Conservation (phyloP, 2,329 filamentous ascomycete genomes). For the Ceratocystis alfenasii region DNA sequence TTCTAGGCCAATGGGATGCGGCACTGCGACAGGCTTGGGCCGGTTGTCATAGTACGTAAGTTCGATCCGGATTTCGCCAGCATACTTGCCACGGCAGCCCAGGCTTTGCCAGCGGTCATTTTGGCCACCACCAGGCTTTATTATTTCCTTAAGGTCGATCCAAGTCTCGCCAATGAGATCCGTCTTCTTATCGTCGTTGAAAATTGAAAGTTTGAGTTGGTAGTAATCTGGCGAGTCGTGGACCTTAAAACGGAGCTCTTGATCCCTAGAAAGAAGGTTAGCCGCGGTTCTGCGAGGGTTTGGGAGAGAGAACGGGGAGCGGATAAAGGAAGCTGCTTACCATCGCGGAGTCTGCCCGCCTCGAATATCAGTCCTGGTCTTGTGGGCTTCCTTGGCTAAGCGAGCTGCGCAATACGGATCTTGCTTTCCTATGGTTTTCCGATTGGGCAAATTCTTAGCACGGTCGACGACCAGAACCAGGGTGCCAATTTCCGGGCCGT, state of each 20-base stretch:
- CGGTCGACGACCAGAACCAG: constrained; percentile 85
- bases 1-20: constrained; percentile 33
- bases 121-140: constrained; percentile 81
- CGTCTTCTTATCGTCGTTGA: constrained; percentile 97
- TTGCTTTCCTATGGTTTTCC: constrained; percentile 96
- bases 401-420: constrained; percentile 93
- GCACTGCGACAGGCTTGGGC: constrained; percentile 63
- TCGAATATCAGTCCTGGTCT: constrained; percentile 85
- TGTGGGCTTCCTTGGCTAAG: constrained; percentile 92
- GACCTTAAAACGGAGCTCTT: constrained; percentile 89
- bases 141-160: constrained; percentile 69
- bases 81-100: constrained; percentile 84
- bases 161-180: constrained; percentile 92
- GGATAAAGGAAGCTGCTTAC: constrained; percentile 38
- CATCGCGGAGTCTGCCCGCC: constrained; percentile 93
- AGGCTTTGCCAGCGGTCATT: constrained; percentile 85
- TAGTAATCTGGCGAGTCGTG: constrained; percentile 96
- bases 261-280: constrained; percentile 54
- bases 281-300: neutral
- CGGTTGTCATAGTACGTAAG: constrained; percentile 91
- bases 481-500: constrained; percentile 87
- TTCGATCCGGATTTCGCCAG: constrained; percentile 86
- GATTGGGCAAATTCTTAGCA: constrained; percentile 92
- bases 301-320: neutral
- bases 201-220: constrained; percentile 86